phyloP scores from a whole-genome alignment of 192 early-diverging fungal species.

The Obelidium mucronatum region DNA sequence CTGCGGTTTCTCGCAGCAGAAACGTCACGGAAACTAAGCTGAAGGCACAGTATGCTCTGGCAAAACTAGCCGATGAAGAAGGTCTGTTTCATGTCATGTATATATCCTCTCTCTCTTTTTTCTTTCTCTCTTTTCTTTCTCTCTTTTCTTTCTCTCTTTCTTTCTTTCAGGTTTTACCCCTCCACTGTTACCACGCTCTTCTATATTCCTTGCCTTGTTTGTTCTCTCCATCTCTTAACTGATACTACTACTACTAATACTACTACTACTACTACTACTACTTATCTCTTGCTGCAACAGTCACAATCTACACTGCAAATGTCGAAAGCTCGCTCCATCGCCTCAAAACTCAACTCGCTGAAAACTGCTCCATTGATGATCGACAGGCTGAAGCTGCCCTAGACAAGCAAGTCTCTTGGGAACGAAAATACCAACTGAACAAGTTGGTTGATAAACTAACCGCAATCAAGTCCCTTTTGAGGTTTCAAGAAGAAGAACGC shows the following conservation, averaged over 20 bases:
- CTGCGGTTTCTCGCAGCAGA: slow-evolving; percentile 25
- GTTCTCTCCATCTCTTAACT: no score
- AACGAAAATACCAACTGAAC: slow-evolving; percentile 30
- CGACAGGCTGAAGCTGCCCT: slow-evolving; percentile 11
- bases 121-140: no score
- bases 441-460: slow-evolving; percentile 33
- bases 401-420: background rate
- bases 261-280: no score
- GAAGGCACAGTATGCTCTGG: slow-evolving; percentile 33
- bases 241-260: no score
- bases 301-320: slow-evolving; percentile 19
- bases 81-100: no score
- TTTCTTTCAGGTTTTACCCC: no score
- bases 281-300: background rate
- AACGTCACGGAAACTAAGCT: slow-evolving; percentile 34
- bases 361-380: background rate
- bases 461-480: slow-evolving; percentile 22
- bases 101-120: no score
- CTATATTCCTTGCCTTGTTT: no score
- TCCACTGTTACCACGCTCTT: no score
- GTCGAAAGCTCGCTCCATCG: slow-evolving; percentile 6
- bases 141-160: no score
- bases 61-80: slow-evolving; percentile 38
- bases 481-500: slow-evolving; percentile 30
- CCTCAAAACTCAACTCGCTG: slow-evolving; percentile 18